phyloP scores from a whole-genome alignment of 176 grass and related monocot species.

The Raddia guianensis region DNA sequence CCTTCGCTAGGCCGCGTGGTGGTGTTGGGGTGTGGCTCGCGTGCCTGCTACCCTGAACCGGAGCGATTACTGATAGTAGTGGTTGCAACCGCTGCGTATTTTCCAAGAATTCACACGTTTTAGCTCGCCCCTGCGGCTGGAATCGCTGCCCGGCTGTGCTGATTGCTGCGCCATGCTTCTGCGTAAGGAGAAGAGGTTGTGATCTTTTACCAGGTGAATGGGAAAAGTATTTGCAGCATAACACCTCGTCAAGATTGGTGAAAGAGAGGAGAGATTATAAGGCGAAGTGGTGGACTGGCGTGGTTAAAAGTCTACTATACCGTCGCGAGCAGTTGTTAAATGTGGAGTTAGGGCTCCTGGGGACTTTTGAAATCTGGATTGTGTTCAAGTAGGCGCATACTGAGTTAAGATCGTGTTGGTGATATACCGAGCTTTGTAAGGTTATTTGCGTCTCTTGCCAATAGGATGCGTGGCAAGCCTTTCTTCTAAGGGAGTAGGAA shows the following conservation, averaged over 20 bases:
- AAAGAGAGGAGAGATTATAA: neutral
- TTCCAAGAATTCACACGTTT: neutral
- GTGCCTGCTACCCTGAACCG: slow-evolving; percentile 9
- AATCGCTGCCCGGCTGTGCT: slow-evolving; percentile 16
- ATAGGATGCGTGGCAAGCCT: neutral
- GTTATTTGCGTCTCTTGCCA: neutral
- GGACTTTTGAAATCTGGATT: neutral
- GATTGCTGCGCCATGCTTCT: neutral
- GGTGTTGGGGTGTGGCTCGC: neutral
- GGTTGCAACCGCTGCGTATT: neutral
- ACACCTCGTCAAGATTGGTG: neutral
- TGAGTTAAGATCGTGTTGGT: neutral
- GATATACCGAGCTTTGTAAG: neutral
- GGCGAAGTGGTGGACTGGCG: neutral
- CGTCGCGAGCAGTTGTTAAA: neutral
- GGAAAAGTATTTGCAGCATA: too few relatives aligned
- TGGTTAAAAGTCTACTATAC: neutral
- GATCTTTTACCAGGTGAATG: neutral
- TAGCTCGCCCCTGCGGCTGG: neutral
- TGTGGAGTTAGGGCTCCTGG: neutral
- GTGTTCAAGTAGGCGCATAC: neutral
- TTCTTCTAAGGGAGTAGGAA: neutral
- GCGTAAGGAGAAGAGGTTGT: neutral
- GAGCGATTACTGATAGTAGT: neutral
- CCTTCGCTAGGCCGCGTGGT: neutral